Conservation (phyloP, 2,329 filamentous ascomycete species). For the Metarhizium brunneum region DNA sequence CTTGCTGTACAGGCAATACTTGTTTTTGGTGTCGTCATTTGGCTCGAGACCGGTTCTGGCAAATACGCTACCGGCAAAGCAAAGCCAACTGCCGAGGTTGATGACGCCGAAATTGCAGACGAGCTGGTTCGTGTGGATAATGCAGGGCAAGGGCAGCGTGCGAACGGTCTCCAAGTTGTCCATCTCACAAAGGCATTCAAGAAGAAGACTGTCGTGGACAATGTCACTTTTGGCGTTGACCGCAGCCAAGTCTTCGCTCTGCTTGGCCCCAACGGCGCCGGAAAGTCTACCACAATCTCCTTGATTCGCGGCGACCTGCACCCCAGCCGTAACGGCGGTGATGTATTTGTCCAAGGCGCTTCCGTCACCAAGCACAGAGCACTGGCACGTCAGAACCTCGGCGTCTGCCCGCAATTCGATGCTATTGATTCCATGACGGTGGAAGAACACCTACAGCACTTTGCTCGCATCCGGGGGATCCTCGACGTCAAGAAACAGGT, state of each 20-base stretch:
- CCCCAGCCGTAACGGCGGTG: constrained; percentile 60
- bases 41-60: constrained; percentile 67
- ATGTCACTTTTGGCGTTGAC: constrained; percentile 77
- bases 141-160: constrained; percentile 12
- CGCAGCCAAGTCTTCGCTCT: constrained; percentile 80
- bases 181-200: constrained; percentile 76
- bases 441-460: constrained; percentile 76
- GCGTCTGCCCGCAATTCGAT: constrained; percentile 86
- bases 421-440: constrained; percentile 90
- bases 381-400: constrained; percentile 64
- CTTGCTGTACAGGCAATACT: constrained; percentile 64
- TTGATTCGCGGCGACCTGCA: constrained; percentile 82
- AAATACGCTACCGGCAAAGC: constrained; percentile 38
- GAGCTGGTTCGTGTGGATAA: constrained; percentile 54
- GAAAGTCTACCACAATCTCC: constrained; percentile 83
- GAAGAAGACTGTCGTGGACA: constrained; percentile 68
- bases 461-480: constrained; percentile 76
- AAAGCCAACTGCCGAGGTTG: constrained; percentile 25
- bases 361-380: constrained; percentile 64
- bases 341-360: constrained; percentile 70
- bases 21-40: constrained; percentile 65
- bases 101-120: constrained; percentile 54
- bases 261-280: constrained; percentile 83
- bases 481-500: constrained; percentile 69
- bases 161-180: constrained; percentile 68